Percentiles rank a stretch among this genome's conserved stretches.
Evolutionary conservation across 441 rosid genomes (phyloP).

Genomic region (Erysimum cheiri): DNA sequence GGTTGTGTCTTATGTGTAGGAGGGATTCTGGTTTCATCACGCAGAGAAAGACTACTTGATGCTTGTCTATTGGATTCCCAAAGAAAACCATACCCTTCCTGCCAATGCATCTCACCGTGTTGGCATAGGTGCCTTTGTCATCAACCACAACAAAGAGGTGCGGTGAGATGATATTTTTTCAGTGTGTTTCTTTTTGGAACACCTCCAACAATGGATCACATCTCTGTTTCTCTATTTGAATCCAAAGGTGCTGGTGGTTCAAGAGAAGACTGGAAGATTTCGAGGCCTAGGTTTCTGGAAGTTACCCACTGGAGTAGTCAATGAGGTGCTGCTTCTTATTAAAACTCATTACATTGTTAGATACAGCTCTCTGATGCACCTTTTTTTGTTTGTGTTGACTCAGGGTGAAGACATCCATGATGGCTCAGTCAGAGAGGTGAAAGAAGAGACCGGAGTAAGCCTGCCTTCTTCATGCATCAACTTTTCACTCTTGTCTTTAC

Average conservation of each 20-base stretch:
- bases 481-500: not conserved
- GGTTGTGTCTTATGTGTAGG: conserved; percentile 50
- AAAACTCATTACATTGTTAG: not conserved
- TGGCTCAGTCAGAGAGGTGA: conserved; percentile 79
- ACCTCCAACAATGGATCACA: conserved; percentile 16
- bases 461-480: conserved; percentile 28
- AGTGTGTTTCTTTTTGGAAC: not conserved
- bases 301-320: conserved; percentile 85
- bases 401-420: conserved; percentile 77
- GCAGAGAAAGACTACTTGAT: conserved; percentile 83
- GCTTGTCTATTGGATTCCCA: conserved; percentile 88
- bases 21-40: conserved; percentile 93
- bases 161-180: conserved; percentile 3
- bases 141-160: conserved; percentile 84
- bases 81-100: conserved; percentile 66
- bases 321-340: conserved; percentile 56
- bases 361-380: conserved; percentile 20
- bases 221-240: conserved; percentile 32
- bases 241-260: conserved; percentile 73
- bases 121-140: conserved; percentile 77
- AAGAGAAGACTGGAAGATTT: conserved; percentile 73
- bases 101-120: conserved; percentile 86
- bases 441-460: conserved; percentile 90
- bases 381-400: conserved; percentile 7
- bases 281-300: conserved; percentile 74